Evolutionary conservation across 129 eudicot genomes (phyloP), one percentile per base, ranked within the genome.

Genomic region (Centaurea solstitialis): DNA sequence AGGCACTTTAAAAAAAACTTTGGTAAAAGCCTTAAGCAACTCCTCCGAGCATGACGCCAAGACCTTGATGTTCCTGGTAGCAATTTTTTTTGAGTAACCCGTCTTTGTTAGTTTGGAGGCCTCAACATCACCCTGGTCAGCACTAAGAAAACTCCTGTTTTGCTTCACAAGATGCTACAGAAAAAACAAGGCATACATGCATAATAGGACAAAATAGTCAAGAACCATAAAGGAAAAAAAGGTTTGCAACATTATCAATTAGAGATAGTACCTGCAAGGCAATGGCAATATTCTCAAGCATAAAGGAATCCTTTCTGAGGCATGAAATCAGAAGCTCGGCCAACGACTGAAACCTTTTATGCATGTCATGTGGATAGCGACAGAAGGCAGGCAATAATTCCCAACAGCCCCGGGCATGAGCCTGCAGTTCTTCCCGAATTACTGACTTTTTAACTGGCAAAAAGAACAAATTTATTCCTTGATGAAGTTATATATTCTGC

Each of bases 351-450:
- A 94, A 85, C 12, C 80, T 92, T 77, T 83, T 40, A 67, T 84
- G 74, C 76, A 86, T 87, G 82, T 94, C 97, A 65, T 68, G 79
- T 68, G 99, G 97, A 73, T 84, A 67, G 81, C 87, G 86, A 81
- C 97, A 92, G 72, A 94, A 92, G 71, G 94, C 88, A 76, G 97
- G 94, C 70, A 94, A 89, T 59, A 94, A 78, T 74, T 89, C 97
- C 99, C 97, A 94, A 73, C 89, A 82, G 8, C 81, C 90, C 82
- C 62, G 89, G 76, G 90, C 96, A 76, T 86, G 81, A 81, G 97
- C 96, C 90, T 86, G 94, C 85, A 92, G 90, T 83, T 87, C 93
- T 92, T 90, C 78, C 77, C 86, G 75, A 77, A 78, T 80, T 87
- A 73, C 89, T 41, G 94, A 81, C 76, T 87, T 92, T 87, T 92